These are phyloP conservation scores for Aegle marmelos DNA, from an alignment of 345 rosid genomes.

Conservation along the genomic window DNA sequence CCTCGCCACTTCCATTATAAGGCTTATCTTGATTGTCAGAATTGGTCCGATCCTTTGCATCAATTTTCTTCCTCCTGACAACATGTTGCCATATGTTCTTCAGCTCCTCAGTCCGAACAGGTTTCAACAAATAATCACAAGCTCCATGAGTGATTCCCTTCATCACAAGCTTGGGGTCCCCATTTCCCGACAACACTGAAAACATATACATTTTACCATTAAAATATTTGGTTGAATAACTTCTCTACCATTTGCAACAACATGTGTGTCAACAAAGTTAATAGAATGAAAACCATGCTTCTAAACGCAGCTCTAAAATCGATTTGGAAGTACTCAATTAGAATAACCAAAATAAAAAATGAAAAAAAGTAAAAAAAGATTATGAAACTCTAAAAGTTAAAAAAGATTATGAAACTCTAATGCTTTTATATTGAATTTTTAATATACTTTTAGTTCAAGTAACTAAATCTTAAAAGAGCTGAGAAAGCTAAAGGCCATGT, in stretches of 20 bases:
- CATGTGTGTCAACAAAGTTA: not conserved
- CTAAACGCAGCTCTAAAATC: not conserved
- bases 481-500: not conserved
- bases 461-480: not conserved
- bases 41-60: constrained; percentile 34
- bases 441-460: not conserved
- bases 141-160: constrained; percentile 94
- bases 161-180: constrained; percentile 81
- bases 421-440: not conserved
- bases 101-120: constrained; percentile 84
- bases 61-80: constrained; percentile 55
- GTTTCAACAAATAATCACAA: constrained; percentile 88
- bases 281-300: not conserved
- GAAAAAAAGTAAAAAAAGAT: not conserved
- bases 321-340: not conserved
- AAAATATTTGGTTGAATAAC: not conserved
- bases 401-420: not conserved
- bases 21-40: constrained; percentile 35
- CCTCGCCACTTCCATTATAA: constrained; percentile 29
- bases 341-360: not conserved
- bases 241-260: not conserved
- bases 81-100: constrained; percentile 98
- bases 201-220: not conserved
- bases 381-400: not conserved
- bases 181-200: constrained; percentile 84